Evolutionary conservation across 495 filamentous ascomycete species (phyloP).

Genomic region (Neurospora pannonica): DNA sequence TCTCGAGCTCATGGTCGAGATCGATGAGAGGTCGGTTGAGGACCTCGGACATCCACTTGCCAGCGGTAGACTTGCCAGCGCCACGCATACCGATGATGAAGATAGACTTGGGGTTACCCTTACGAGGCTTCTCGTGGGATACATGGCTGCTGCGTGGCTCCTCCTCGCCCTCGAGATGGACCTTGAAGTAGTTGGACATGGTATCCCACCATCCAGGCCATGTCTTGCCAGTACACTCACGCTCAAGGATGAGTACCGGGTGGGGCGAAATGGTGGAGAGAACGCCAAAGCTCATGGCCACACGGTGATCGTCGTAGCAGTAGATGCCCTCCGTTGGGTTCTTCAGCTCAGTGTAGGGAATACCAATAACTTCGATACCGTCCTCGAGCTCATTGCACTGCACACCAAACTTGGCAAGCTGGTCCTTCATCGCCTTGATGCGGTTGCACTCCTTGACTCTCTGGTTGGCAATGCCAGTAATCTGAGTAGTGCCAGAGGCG

Average conservation of each 20-base stretch:
- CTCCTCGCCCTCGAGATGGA: conserved; percentile 64
- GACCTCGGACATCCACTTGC: conserved; percentile 67
- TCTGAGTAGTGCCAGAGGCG: conserved; percentile 73
- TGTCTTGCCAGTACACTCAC: conserved; percentile 94
- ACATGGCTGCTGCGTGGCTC: conserved; percentile 30
- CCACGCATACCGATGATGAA: conserved; percentile 97
- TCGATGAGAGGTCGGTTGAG: conserved; percentile 74
- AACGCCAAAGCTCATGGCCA: conserved; percentile 98
- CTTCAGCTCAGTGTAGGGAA: conserved; percentile 48
- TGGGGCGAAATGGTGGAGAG: conserved; percentile 65
- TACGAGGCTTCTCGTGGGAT: conserved; percentile 28
- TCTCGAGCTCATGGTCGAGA: conserved; percentile 79
- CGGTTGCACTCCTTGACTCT: conserved; percentile 98
- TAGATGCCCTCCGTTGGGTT: conserved; percentile 60
- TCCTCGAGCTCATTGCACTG: conserved; percentile 80
- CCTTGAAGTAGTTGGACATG: conserved; percentile 64
- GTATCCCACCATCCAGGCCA: conserved; percentile 99
- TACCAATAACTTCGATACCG: conserved; percentile 77
- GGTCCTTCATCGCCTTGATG: conserved; percentile 90
- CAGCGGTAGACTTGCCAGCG: conserved; percentile 91
- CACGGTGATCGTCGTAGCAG: conserved; percentile 97
- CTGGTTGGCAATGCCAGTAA: conserved; percentile 96
- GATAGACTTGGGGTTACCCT: conserved; percentile 50
- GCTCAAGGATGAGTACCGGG: conserved; percentile 71
- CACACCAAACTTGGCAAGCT: conserved; percentile 94